phyloP scores from a whole-genome alignment of 116 monocot species.

The Cymodocea nodosa region DNA sequence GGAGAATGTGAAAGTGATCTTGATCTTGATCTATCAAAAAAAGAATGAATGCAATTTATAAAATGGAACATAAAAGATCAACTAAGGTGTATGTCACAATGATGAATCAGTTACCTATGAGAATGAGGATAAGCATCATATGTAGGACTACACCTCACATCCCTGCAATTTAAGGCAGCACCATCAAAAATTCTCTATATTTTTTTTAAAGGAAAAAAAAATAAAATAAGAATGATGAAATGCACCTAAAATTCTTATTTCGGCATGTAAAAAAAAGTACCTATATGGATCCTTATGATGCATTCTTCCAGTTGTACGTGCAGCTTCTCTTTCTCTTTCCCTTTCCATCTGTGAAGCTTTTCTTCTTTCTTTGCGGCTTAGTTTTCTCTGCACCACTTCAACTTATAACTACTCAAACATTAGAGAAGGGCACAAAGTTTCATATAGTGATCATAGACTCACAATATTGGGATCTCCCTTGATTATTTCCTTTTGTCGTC shows the following conservation, averaged over 20 bases:
- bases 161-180: conserved; percentile 33
- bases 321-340: conserved; percentile 72
- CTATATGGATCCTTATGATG: conserved; percentile 82
- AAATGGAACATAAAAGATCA: neutral
- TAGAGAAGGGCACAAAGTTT: neutral
- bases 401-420: neutral
- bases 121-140: conserved; percentile 87
- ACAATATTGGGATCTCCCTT: conserved; percentile 92
- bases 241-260: neutral
- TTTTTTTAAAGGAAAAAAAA: no score
- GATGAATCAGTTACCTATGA: conserved; percentile 20
- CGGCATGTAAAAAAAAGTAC: conserved; percentile 18
- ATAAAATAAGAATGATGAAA: neutral
- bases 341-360: conserved; percentile 95
- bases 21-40: conserved; percentile 56
- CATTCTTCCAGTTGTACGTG: conserved; percentile 51
- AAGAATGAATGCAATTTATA: neutral
- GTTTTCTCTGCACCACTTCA: conserved; percentile 56
- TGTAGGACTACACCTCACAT: conserved; percentile 76
- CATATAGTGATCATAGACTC: conserved; percentile 21
- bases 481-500: conserved; percentile 85
- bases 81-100: neutral
- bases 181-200: neutral
- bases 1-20: conserved; percentile 73
- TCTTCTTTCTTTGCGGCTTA: conserved; percentile 98